Conservation (phyloP, 179 eudicot species). For the Camellia oleifera region DNA sequence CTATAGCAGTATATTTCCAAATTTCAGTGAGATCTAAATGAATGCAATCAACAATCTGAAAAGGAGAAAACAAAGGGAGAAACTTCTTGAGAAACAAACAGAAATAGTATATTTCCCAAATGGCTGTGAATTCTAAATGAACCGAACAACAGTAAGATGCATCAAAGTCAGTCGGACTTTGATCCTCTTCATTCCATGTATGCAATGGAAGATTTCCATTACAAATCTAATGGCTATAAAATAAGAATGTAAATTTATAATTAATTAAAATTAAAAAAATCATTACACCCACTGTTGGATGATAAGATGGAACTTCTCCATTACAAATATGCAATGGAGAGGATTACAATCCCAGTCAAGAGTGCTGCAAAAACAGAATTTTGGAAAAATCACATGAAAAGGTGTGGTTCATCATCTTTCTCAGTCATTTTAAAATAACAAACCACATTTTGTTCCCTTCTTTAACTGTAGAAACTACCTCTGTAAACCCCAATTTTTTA, state of each 20-base stretch:
- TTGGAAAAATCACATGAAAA: not conserved
- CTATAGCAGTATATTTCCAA: not conserved
- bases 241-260: too few relatives aligned
- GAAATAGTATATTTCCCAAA: not conserved
- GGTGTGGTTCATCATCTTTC: not conserved
- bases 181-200: too few relatives aligned
- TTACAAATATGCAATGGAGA: too few relatives aligned
- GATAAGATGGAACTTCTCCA: too few relatives aligned
- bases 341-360: too few relatives aligned
- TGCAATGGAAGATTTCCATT: too few relatives aligned
- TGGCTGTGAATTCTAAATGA: not conserved
- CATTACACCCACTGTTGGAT: too few relatives aligned
- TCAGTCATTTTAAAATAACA: not conserved
- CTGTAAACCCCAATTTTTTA: not conserved
- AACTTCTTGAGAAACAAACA: too few relatives aligned
- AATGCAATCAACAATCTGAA: not conserved
- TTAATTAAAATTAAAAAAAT: too few relatives aligned
- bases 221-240: too few relatives aligned
- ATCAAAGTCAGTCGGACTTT: not conserved
- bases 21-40: not conserved
- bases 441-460: not conserved
- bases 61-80: too few relatives aligned
- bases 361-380: not conserved
- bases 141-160: not conserved
- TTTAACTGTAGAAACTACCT: not conserved